Evolutionary conservation across 345 rosid species (phyloP), one percentile per base, ranked within the genome.

Genomic region (Camelina laxa): DNA sequence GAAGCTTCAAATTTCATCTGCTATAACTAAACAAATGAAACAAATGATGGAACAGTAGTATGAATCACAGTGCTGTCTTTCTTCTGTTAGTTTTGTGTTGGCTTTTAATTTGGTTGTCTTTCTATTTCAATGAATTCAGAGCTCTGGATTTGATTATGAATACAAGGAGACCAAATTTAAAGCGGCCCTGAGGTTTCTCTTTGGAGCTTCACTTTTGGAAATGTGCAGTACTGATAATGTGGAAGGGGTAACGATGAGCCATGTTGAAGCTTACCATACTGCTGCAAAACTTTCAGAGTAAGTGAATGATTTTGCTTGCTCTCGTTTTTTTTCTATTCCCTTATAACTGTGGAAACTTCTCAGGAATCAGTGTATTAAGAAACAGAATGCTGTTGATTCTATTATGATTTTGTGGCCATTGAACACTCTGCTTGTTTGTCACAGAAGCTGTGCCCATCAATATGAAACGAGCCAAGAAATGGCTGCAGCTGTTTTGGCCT

Each of bases 401-500:
- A 27, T 58, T 50, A 50, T 56, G 54, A 27, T 48, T 65, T 50
- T 72, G 44, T 73, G 60, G 48, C 27, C 59, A 42, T 19, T 78
- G 38, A 73, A 60, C 33, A 77, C 56, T 59, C 54, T 65, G 22
- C 42, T 66, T 78, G 57, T 60, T 65, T 70, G 54, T 80, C 22
- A 50, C 88, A 92, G 94, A 81, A 85, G 67, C 62, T 89, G 91
- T 82, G 96, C 93, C 67, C 79, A 58, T 55, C 91, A 85, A 74
- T 91, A 86, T 82, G 97, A 89, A 80, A 75, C 69, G 57, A 73
- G 69, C 35, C 60, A 66, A 45, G 90, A 91, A 70, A 84, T 84
- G 97, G 87, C 87, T 75, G 82, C 87, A 82, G 89, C 93, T 84
- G 82, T 93, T 74, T 83, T 89, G 87, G 96, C 90, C 60, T 89